phyloP scores from a whole-genome alignment of 192 early-diverging fungal species.

The Radiomyces spectabilis region DNA sequence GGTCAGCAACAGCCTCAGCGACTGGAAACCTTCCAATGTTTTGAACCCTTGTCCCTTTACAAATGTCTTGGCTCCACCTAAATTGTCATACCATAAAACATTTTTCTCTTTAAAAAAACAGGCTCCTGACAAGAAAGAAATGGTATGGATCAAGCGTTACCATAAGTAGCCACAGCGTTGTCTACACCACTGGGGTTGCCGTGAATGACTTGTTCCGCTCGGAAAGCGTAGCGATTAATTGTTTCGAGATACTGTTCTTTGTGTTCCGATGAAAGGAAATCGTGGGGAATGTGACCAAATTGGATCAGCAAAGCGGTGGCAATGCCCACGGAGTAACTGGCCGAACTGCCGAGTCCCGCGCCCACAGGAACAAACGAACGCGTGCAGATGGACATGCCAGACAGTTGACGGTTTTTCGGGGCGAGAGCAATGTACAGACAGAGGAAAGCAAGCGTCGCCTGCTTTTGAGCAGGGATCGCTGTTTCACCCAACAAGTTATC shows the following conservation, averaged over 20 bases:
- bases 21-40: slow-evolving; percentile 44
- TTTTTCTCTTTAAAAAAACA: neutral
- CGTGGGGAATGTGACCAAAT: slow-evolving; percentile 31
- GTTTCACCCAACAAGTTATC: slow-evolving; percentile 22
- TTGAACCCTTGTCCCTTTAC: slow-evolving; percentile 47
- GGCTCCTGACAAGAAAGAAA: neutral
- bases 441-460: slow-evolving; percentile 59
- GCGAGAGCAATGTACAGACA: slow-evolving; percentile 40
- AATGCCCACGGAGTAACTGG: slow-evolving; percentile 77
- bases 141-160: slow-evolving; percentile 27
- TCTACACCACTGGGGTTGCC: slow-evolving; percentile 94
- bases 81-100: too few relatives aligned
- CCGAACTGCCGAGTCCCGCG: slow-evolving; percentile 94
- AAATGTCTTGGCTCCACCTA: slow-evolving; percentile 69
- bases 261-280: neutral
- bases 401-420: neutral
- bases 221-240: slow-evolving; percentile 89
- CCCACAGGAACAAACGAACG: slow-evolving; percentile 82
- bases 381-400: slow-evolving; percentile 55
- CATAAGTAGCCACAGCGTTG: slow-evolving; percentile 84
- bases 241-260: slow-evolving; percentile 27
- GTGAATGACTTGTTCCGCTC: slow-evolving; percentile 91
- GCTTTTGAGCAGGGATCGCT: slow-evolving; percentile 24
- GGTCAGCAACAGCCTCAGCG: slow-evolving; percentile 75
- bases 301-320: slow-evolving; percentile 66